phyloP scores from a whole-genome alignment of 1,139 yeast genomes.

The Pichia sp. region DNA sequence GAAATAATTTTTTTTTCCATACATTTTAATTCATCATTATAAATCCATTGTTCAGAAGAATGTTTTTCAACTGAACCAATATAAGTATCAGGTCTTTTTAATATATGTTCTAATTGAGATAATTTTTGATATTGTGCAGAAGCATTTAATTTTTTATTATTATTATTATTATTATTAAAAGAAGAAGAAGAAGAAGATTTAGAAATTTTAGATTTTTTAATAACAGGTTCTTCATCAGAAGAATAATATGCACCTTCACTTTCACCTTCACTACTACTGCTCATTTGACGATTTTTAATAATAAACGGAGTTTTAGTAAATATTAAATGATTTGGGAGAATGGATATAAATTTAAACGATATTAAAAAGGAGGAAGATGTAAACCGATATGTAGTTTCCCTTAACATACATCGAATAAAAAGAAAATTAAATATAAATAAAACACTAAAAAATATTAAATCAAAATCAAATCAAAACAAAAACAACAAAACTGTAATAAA shows the following conservation, averaged over 20 bases:
- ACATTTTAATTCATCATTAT: slow-evolving; percentile 58
- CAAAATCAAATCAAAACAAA: too few species aligned
- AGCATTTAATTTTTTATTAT: slow-evolving; percentile 31
- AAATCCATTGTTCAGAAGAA: slow-evolving; percentile 81
- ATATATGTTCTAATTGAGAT: slow-evolving; percentile 90
- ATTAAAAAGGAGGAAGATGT: too few species aligned
- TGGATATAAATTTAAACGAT: too few species aligned
- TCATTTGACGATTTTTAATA: neutral
- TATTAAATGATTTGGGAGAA: neutral
- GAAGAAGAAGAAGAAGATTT: too few species aligned
- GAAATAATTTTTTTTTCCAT: slow-evolving; percentile 69
- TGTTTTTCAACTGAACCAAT: slow-evolving; percentile 90
- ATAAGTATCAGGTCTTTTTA: slow-evolving; percentile 96
- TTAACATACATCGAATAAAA: too few species aligned
- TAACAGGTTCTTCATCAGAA: slow-evolving; percentile 3
- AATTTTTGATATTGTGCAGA: slow-evolving; percentile 89
- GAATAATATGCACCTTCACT: neutral
- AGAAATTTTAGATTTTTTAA: slow-evolving; percentile 1
- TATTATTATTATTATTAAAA: too few species aligned
- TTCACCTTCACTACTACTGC: neutral
- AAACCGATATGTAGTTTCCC: too few species aligned
- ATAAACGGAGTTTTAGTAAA: neutral
- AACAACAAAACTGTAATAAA: too few species aligned
- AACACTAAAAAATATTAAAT: too few species aligned
- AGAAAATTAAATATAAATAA: too few species aligned